Base-by-base conservation (phyloP, 495 filamentous ascomycete species). In the Penicillium longicatenatum region DNA sequence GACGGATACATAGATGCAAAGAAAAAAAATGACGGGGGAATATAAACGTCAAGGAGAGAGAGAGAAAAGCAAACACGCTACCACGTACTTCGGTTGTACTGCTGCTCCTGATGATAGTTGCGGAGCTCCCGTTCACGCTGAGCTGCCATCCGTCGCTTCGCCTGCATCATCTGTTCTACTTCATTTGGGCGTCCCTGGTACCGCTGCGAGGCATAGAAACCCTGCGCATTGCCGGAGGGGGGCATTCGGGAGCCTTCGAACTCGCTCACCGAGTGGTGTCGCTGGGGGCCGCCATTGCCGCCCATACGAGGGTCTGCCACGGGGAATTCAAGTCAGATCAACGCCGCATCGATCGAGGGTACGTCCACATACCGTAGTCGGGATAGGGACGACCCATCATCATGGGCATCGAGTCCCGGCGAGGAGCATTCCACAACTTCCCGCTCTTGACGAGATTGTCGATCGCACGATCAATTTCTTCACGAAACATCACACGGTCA, bases 21-120 rank as follows among this genome's bases (percentile, higher is more conserved):
- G 60, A 64, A 68, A 64, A 59, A 64, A 58, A 52, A 62, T 53
- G 60, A 65, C 54, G 44, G 64, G 74, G 71, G 70, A 72, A 77
- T 74, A 69, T 69, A 63, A 65, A 59, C 57, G 61, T 60, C 68
- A 65, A 59, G 61, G 48, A 59, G 51, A 60, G 52, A 57, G 50
- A 60, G 58, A 63, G 51, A 57, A 69, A 69, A 70, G 67, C 60
- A 64, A 59, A 70, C 63, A 78, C 67, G 71, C 77, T 82, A 77
- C 75, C 78, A 84, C 84, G 74, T 82, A 98, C 94, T 97, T 88
- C 93, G 88, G 79, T 97, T 95, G 82, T 95, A 98, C 86, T 98
- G 94, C 83, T 98, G 94, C 82, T 98, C 94, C 80, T 97, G 94
- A 77, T 98, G 94, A 81, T 97, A 98, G 78, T 98, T 98, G 76